Conservation (phyloP, 768 basidiomycete species). For the Serendipita sp. region DNA sequence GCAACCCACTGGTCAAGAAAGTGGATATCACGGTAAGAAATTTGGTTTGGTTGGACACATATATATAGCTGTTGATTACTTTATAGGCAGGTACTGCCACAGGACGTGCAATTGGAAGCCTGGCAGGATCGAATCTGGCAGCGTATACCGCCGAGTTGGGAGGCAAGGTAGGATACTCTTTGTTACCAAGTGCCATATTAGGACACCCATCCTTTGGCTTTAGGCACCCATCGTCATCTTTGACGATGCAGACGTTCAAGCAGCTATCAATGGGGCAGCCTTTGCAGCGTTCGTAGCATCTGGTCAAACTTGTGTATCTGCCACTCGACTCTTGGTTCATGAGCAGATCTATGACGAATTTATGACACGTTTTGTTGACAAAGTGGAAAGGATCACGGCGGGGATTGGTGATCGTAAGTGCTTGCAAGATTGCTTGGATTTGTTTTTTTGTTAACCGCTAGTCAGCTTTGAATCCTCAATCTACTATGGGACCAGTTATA, state of each 20-base stretch:
- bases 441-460: neutral
- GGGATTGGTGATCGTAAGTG: conserved; percentile 66
- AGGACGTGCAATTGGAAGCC: conserved; percentile 54
- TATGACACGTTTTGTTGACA: conserved; percentile 42
- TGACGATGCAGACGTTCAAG: conserved; percentile 52
- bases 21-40: conserved; percentile 64
- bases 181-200: neutral
- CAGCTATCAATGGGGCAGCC: conserved; percentile 69
- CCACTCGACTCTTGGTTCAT: conserved; percentile 68
- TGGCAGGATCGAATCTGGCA: conserved; percentile 60
- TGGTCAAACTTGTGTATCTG: conserved; percentile 84
- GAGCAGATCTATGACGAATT: conserved; percentile 53
- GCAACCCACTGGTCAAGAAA: conserved; percentile 53
- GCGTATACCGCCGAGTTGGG: conserved; percentile 73
- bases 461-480: conserved; percentile 49
- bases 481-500: conserved; percentile 71
- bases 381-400: conserved; percentile 42
- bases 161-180: conserved; percentile 42
- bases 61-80: neutral
- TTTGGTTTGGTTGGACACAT: neutral
- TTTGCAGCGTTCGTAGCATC: conserved; percentile 78
- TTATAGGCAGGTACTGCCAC: conserved; percentile 59
- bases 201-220: neutral
- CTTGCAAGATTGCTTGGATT: neutral
- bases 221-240: conserved; percentile 36